These are phyloP conservation scores for Friedmanniomyces simplex DNA, from an alignment of 495 filamentous ascomycete species.

Conservation along the genomic window DNA sequence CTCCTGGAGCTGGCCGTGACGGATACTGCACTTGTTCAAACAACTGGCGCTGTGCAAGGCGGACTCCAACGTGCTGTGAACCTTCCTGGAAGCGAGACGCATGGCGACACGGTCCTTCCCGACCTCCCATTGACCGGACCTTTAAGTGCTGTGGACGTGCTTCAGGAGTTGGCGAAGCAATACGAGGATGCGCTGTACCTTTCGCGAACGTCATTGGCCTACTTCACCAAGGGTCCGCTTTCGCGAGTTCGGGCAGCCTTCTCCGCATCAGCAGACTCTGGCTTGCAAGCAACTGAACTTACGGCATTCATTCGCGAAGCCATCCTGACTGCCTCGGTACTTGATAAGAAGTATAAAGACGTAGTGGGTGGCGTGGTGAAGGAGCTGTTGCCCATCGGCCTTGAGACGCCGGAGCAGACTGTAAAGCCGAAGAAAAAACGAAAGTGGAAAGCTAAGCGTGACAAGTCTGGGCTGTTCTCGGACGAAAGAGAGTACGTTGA, in stretches of 20 bases:
- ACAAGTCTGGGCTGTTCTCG: slow-evolving; percentile 67
- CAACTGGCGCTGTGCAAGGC: background rate
- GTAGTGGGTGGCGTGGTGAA: slow-evolving; percentile 57
- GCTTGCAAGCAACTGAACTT: slow-evolving; percentile 38
- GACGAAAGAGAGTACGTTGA: slow-evolving; percentile 63
- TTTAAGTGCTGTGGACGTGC: slow-evolving; percentile 36
- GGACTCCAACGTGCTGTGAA: no score
- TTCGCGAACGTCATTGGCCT: slow-evolving; percentile 87
- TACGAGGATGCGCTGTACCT: slow-evolving; percentile 86
- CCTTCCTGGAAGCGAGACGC: background rate
- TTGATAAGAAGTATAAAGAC: slow-evolving; percentile 83
- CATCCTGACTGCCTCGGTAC: slow-evolving; percentile 58
- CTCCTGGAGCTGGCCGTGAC: background rate
- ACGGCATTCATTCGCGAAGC: slow-evolving; percentile 58
- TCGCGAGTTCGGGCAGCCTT: slow-evolving; percentile 76
- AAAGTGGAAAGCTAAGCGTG: slow-evolving; percentile 60
- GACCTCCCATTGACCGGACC: background rate
- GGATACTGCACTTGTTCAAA: background rate
- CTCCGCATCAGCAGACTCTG: slow-evolving; percentile 43
- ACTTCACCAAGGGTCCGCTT: slow-evolving; percentile 92
- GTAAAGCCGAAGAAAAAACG: slow-evolving; percentile 37
- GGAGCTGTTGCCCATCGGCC: slow-evolving; percentile 46
- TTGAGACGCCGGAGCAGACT: slow-evolving; percentile 20
- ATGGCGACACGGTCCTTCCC: background rate
- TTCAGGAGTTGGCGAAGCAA: slow-evolving; percentile 56